These are phyloP conservation scores for Ustilago cynodontis DNA, from an alignment of 1,284 basidiomycete genomes.

Conservation along the genomic window DNA sequence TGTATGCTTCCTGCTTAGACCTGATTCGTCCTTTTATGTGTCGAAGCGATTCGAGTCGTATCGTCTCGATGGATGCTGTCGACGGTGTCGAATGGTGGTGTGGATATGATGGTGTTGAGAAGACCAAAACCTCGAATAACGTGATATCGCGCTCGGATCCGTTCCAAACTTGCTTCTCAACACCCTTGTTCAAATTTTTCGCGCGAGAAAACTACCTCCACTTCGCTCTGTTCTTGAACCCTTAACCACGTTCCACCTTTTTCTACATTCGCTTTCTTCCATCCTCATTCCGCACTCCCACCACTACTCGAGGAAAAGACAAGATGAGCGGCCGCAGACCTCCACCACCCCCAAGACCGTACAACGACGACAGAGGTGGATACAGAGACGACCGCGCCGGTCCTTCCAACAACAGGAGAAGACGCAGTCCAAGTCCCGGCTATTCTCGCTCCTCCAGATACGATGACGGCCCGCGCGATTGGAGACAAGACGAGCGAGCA, in stretches of 20 bases:
- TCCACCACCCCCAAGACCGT: constrained; percentile 27
- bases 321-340: constrained; percentile 35
- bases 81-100: constrained; percentile 1
- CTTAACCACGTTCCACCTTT: neutral
- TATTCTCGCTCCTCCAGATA: constrained; percentile 8
- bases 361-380: constrained; percentile 16
- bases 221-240: neutral
- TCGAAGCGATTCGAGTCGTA: neutral
- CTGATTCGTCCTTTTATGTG: neutral
- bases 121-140: constrained; percentile 16
- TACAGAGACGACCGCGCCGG: constrained; percentile 19
- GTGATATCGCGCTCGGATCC: constrained; percentile 37
- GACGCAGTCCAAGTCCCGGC: constrained; percentile 30
- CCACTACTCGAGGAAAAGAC: neutral
- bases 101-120: neutral
- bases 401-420: constrained; percentile 17
- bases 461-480: constrained; percentile 10
- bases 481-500: constrained; percentile 17
- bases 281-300: neutral
- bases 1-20: neutral
- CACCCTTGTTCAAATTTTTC: constrained; percentile 3
- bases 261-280: neutral
- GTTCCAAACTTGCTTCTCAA: neutral
- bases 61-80: neutral
- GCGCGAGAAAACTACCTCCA: constrained; percentile 19